Evolutionary conservation across 768 basidiomycete genomes (phyloP).

Genomic region (Russula sp.): DNA sequence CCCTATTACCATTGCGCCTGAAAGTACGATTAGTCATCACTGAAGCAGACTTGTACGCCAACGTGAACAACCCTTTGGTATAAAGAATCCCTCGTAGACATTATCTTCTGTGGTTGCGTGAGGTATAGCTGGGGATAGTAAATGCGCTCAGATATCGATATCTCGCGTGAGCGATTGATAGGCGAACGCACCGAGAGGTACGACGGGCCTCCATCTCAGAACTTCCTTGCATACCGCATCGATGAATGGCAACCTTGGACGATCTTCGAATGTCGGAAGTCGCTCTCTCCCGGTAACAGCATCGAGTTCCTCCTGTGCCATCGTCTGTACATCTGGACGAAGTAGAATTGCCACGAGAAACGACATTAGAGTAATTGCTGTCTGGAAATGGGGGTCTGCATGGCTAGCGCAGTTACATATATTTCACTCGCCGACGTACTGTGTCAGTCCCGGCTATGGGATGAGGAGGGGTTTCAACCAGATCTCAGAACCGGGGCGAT

Average conservation of each 20-base stretch:
- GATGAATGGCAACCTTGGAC: not conserved
- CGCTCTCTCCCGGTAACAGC: not conserved
- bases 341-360: not conserved
- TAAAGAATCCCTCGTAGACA: conserved; percentile 21
- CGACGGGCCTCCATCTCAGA: conserved; percentile 25
- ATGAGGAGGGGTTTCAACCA: not conserved
- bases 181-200: conserved; percentile 22
- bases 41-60: too few relatives aligned
- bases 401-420: not conserved
- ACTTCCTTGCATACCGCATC: not conserved
- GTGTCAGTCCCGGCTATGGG: conserved; percentile 9
- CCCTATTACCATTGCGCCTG: not conserved
- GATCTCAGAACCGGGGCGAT: too few relatives aligned
- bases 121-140: conserved; percentile 10
- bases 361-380: not conserved
- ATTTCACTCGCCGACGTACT: not conserved
- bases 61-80: conserved; percentile 17
- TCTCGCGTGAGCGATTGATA: not conserved
- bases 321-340: not conserved
- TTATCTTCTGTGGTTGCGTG: conserved; percentile 21
- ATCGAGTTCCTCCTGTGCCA: not conserved
- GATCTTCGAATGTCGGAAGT: not conserved
- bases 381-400: not conserved
- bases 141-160: not conserved
- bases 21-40: not conserved